These are phyloP conservation scores for Talaromyces adpressus DNA, from an alignment of 495 filamentous ascomycete genomes.

Conservation along the genomic window DNA sequence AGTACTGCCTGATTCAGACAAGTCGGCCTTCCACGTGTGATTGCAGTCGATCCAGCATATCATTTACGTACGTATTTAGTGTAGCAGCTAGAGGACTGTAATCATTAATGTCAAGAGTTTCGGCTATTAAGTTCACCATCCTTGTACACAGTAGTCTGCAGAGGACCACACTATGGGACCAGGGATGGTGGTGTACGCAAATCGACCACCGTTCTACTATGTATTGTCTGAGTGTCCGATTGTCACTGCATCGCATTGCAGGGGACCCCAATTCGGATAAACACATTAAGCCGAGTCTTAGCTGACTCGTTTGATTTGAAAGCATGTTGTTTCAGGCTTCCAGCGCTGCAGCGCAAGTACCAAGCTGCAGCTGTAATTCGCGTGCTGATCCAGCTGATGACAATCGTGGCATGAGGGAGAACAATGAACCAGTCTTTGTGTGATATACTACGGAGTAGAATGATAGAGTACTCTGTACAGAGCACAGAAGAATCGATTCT, in stretches of 20 bases:
- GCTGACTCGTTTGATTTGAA: background rate
- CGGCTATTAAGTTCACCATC: background rate
- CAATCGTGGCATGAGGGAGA: background rate
- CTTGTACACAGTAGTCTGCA: too few relatives aligned
- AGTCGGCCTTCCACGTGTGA: background rate
- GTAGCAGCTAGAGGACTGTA: background rate
- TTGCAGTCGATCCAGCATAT: background rate
- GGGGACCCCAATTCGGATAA: background rate
- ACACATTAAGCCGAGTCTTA: background rate
- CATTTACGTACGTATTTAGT: background rate
- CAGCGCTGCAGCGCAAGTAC: too few relatives aligned
- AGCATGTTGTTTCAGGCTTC: too few relatives aligned
- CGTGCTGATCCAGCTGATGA: too few relatives aligned
- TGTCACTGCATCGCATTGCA: background rate
- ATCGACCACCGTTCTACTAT: too few relatives aligned
- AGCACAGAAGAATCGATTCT: too few relatives aligned
- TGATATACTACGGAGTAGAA: too few relatives aligned
- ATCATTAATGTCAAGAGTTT: background rate
- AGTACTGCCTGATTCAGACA: background rate
- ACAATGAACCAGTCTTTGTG: background rate
- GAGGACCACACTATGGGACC: too few relatives aligned
- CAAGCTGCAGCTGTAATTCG: too few relatives aligned
- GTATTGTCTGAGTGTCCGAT: too few relatives aligned
- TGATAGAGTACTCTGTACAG: too few relatives aligned
- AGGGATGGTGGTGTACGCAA: too few relatives aligned